Base-by-base conservation (phyloP, 2,329 filamentous ascomycete species). In the Phoma sp. region DNA sequence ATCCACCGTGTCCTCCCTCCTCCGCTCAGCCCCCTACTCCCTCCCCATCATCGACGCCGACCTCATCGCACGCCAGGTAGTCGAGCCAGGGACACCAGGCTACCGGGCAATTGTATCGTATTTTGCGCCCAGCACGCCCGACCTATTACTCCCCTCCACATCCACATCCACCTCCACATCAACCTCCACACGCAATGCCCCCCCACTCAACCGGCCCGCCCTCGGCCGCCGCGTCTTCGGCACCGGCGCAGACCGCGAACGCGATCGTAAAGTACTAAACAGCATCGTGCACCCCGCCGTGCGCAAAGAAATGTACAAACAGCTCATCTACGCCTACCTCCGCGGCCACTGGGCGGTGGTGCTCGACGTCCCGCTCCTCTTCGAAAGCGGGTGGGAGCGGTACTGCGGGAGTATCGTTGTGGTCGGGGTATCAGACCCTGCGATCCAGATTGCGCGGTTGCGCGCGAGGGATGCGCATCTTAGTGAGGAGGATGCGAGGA, bases 41-140 rank as follows among this genome's bases (percentile, higher is more conserved):
- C 84, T 99, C 57, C 93, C 95, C 67, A 84, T 99, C 65, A 88
- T 99, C 79, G 95, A 99, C 73, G 93, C 95, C 72, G 95, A 99
- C 79, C 78, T 96, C 50, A 84, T 98, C 57, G 93, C 95, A 40
- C 92, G 93, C 66, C 85, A 95, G 74, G 95, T 98, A 55, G 93
- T 99, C 73, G 92, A 96, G 74, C 95, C 95, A 1, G 95, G 95
- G 23, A 96, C 91, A 5, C 72, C 83, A 11, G 93, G 90, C 64
- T 97, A 98, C 81, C 80, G 84, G 42, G 86, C 88, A 57, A 96
- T 99, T 62, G 84, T 98, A 33, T 77, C 82, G 17, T 82, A 96
- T 76, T 99, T 99, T 74, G 84, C 83, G 1, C 83, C 91, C 23
- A 90, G 84, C 4, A 97, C 93, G 0, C 92, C 93, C 0, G 92